Evolutionary conservation across 2,329 filamentous ascomycete genomes (phyloP).

Genomic region (Nigrograna mackinnonii): DNA sequence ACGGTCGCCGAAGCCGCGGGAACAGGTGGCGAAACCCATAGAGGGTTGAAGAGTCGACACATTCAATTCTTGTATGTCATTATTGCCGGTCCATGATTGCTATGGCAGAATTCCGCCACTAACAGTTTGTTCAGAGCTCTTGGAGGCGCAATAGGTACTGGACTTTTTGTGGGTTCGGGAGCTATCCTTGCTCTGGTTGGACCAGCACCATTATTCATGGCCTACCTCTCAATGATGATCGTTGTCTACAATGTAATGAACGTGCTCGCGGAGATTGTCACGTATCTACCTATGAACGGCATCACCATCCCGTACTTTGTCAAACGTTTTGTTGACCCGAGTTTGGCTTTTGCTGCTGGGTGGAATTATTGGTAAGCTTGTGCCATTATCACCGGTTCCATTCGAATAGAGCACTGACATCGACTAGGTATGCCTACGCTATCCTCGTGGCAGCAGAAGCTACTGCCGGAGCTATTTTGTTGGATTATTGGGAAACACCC

Average conservation of each 20-base stretch:
- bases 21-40: slow-evolving; percentile 35
- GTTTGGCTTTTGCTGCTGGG: slow-evolving; percentile 37
- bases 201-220: slow-evolving; percentile 40
- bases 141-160: slow-evolving; percentile 57
- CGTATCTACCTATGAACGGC: slow-evolving; percentile 43
- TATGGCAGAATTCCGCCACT: background rate
- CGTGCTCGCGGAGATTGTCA: slow-evolving; percentile 44
- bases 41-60: slow-evolving; percentile 41
- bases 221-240: slow-evolving; percentile 41
- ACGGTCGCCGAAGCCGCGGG: slow-evolving; percentile 32
- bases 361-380: slow-evolving; percentile 31
- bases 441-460: slow-evolving; percentile 40
- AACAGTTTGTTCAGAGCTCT: slow-evolving; percentile 53
- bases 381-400: slow-evolving; percentile 2
- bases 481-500: slow-evolving; percentile 38
- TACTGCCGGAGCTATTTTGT: slow-evolving; percentile 33
- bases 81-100: background rate
- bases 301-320: slow-evolving; percentile 44
- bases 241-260: slow-evolving; percentile 46
- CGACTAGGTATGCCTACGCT: slow-evolving; percentile 33
- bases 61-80: slow-evolving; percentile 40
- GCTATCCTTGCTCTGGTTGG: slow-evolving; percentile 35
- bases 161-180: slow-evolving; percentile 40
- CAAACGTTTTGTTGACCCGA: slow-evolving; percentile 52
- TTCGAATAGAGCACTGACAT: background rate